These are phyloP conservation scores for Pseudocercospora pini-densiflorae DNA, from an alignment of 2,329 filamentous ascomycete species.

Conservation along the genomic window DNA sequence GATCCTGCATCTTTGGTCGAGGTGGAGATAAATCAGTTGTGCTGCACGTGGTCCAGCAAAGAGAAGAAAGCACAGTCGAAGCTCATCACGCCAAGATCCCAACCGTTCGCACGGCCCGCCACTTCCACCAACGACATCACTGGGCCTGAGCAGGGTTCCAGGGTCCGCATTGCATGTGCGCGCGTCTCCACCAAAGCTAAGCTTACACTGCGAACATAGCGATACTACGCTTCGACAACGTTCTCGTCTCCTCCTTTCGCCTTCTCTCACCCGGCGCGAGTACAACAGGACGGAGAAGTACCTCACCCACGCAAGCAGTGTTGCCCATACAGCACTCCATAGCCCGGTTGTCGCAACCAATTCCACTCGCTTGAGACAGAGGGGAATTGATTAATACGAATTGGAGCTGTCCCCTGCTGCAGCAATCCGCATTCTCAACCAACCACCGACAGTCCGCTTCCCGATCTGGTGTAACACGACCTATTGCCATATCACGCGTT, in stretches of 20 bases:
- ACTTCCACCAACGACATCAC: background rate
- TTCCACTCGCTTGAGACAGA: background rate
- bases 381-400: background rate
- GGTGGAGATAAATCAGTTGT: too few relatives aligned
- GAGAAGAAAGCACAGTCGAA: too few relatives aligned
- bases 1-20: too few relatives aligned
- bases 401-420: background rate
- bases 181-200: too few relatives aligned
- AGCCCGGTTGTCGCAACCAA: background rate
- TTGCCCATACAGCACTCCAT: background rate
- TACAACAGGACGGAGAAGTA: background rate
- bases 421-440: constrained; percentile 1
- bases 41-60: too few relatives aligned
- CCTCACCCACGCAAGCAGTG: background rate
- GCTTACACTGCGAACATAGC: too few relatives aligned
- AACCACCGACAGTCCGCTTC: background rate
- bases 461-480: background rate
- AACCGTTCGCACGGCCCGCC: background rate
- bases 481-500: background rate
- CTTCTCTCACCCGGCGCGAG: background rate
- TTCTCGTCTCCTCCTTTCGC: background rate
- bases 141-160: background rate
- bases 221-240: background rate
- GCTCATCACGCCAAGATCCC: background rate
- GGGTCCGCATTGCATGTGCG: background rate